Conservation (phyloP, 768 basidiomycete species). For the Amanita brunnescens region DNA sequence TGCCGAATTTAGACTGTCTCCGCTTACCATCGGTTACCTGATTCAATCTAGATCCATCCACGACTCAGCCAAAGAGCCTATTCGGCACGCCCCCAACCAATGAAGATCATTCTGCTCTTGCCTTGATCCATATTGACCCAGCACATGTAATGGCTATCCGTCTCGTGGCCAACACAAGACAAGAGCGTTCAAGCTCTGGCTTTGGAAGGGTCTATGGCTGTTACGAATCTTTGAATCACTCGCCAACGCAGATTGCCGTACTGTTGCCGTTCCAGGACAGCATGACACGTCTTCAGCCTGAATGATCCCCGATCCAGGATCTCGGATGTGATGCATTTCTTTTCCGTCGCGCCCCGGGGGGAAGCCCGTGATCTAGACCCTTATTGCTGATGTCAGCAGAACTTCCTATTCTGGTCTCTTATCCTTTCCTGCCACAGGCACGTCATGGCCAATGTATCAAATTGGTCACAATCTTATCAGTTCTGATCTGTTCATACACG, state of each 20-base stretch:
- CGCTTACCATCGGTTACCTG: conserved; percentile 35
- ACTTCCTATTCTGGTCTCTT: conserved; percentile 1
- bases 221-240: conserved; percentile 6
- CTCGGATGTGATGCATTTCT: conserved; percentile 22
- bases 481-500: conserved; percentile 7
- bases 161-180: not conserved
- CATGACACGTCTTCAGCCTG: conserved; percentile 17
- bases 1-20: conserved; percentile 40
- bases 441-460: conserved; percentile 12
- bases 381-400: conserved; percentile 8
- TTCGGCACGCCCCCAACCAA: conserved; percentile 19
- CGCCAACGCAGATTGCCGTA: conserved; percentile 23
- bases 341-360: conserved; percentile 24
- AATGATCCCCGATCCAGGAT: conserved; percentile 21
- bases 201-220: conserved; percentile 9
- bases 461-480: conserved; percentile 16
- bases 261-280: conserved; percentile 17
- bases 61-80: conserved; percentile 35
- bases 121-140: conserved; percentile 14
- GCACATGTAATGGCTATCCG: not conserved
- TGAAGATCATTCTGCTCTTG: conserved; percentile 11
- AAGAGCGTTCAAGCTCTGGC: conserved; percentile 6
- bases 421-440: conserved; percentile 13
- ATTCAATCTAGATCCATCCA: conserved; percentile 30
- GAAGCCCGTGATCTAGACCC: conserved; percentile 20